Base-by-base conservation (phyloP, 495 filamentous ascomycete species). In the Aspergillus haitiensis region DNA sequence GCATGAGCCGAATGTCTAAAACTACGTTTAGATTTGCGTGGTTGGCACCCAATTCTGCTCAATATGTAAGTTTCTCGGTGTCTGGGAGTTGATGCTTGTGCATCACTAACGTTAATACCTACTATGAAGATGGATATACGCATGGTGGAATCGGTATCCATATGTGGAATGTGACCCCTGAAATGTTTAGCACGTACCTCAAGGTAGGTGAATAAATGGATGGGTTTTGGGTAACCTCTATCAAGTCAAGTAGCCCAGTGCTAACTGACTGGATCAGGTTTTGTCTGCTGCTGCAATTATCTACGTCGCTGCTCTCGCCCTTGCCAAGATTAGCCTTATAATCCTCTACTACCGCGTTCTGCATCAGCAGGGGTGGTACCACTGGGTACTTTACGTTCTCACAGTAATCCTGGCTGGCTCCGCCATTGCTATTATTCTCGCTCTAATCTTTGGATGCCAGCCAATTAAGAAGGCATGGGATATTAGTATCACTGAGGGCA, bases 371-470 rank as follows among this genome's bases (percentile, higher is more conserved):
- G 48, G 61, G 37, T 63, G 27, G 7, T 45, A 34, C 9, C 59
- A 18, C 65, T 65, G 37, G 52, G 46, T 39, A 8, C 56, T 78
- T 4, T 67, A 63, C 58, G 15, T 42, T 6, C 66, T 73, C n/a
- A 47, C 61, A 1, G 45, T 48, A 5, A 40, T 75, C 44, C 58
- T 75, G 9, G 47, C 39, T 10, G 67, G 67, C 13, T 75, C 72
- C 55, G 72, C 64, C 32, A 49, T 73, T 46, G 69, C 66, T 8
- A 58, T 75, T 8, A 50, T 62, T 10, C 57, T 75, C n/a, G 64
- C 70, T 1, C 62, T 74, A 31, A 69, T 80, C 12, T 73, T 78
- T 31, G 72, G 70, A 13, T 78, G 76, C 64, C 64, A 58, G 44
- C 75, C 76, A 0, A 40, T 78, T 31, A 59, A 56, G 13, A 69